Base-by-base conservation (phyloP, 75 land plant genomes). In the Selaginella tamariscina region DNA sequence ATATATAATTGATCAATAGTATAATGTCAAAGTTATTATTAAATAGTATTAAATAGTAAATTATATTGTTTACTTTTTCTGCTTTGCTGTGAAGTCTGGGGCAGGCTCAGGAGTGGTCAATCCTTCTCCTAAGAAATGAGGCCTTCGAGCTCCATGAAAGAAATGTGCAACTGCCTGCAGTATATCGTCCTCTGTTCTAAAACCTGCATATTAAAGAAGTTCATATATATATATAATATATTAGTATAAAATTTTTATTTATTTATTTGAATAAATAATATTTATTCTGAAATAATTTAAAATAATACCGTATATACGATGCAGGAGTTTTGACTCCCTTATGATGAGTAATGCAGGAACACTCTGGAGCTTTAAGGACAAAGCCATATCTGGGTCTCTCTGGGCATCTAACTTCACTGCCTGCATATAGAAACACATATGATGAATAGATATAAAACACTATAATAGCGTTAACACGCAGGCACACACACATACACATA, bases 331-430 rank as follows among this genome's bases (percentile, higher is more conserved):
- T 15, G 49, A 39, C 49, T 39, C 49, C 49, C 49, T 39, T 39
- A 39, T 39, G 15, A 39, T 15, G 15, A 39, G 49, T 15, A 27
- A 65, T 30, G 31, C 32, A 31, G 22, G 29, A 65, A 65, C 15
- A 20, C 32, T 22, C 1, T 66, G 2, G 32, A 30, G 9, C 33
- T 67, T 0, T 18, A 44, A 1, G 33, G 30, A 28, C 21, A 44
- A 9, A 0, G 31, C 59, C 29, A 67, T 30, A 5, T n/a, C 0
- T 49, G 1, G 31, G 30, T 54, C 28, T 39, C 54, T 31, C 29
- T 66, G 32, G 30, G 33, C 69, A 66, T 67, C 59, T 33, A n/a
- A 44, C 68, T 26, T 56, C 33, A 30, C 65, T 65, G 69, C 69
- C 44, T 32, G 66, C 31, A 30, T 67, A 54, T 30, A 56, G 59